A percentile compares a stretch with the other conserved stretches of the same genome.
These are phyloP conservation scores for Tetracladium maxilliforme DNA, from an alignment of 2,329 filamentous ascomycete species.

Conservation along the genomic window DNA sequence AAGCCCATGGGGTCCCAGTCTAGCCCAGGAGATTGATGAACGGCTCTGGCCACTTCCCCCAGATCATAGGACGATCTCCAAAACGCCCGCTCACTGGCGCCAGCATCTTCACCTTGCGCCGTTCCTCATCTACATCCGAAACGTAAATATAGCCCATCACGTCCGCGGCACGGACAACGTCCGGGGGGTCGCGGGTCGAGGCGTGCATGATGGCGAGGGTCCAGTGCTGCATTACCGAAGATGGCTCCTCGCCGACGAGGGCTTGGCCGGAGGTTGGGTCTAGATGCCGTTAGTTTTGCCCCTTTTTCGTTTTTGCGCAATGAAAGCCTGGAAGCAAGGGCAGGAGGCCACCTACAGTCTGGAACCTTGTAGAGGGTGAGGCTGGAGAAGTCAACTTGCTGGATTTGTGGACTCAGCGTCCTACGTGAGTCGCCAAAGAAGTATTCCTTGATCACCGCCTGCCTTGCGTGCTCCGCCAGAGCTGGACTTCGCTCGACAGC, in stretches of 20 bases:
- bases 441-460: conserved; percentile 75
- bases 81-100: conserved; percentile 73
- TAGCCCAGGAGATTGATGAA: conserved; percentile 35
- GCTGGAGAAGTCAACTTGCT: conserved; percentile 65
- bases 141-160: conserved; percentile 92
- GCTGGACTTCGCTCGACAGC: conserved; percentile 61
- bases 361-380: conserved; percentile 59
- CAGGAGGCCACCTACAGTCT: conserved; percentile 43
- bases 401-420: conserved; percentile 74
- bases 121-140: conserved; percentile 76
- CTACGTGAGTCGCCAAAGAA: conserved; percentile 77
- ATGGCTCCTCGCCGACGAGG: too few relatives aligned
- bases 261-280: too few relatives aligned
- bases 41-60: conserved; percentile 78
- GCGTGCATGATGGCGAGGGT: conserved; percentile 77
- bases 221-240: conserved; percentile 60
- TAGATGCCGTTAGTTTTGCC: too few relatives aligned
- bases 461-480: conserved; percentile 60
- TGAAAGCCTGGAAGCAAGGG: too few relatives aligned
- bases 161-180: conserved; percentile 63
- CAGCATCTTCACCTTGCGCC: conserved; percentile 65
- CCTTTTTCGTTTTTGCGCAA: too few relatives aligned
- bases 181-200: conserved; percentile 49
- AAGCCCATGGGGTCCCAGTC: too few relatives aligned
- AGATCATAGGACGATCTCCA: conserved; percentile 65